These are phyloP conservation scores for Setaria italica DNA, from an alignment of 202 grass and related monocot species.

Conservation along the genomic window DNA sequence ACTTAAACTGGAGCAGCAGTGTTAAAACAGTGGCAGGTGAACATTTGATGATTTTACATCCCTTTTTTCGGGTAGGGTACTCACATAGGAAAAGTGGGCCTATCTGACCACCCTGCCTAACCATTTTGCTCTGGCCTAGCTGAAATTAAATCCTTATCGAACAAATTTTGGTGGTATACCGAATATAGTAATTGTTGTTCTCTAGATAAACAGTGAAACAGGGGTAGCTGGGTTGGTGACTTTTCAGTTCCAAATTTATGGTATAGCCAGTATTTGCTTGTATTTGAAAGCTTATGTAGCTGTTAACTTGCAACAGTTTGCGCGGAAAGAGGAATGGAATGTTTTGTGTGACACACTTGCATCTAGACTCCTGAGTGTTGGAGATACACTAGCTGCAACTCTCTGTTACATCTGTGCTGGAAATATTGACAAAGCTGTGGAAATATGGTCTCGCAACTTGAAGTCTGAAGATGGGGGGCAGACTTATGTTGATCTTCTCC, in stretches of 20 bases:
- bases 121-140: background rate
- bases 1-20: background rate
- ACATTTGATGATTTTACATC: slow-evolving; percentile 1
- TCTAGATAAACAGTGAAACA: background rate
- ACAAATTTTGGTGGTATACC: slow-evolving; percentile 18
- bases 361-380: slow-evolving; percentile 77
- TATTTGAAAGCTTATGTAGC: slow-evolving; percentile 29
- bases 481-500: slow-evolving; percentile 96
- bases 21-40: background rate
- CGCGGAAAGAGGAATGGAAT: slow-evolving; percentile 85
- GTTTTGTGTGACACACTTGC: slow-evolving; percentile 81
- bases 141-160: background rate
- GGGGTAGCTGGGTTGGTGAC: background rate
- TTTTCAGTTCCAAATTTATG: slow-evolving; percentile 17
- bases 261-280: background rate
- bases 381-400: slow-evolving; percentile 84
- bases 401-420: slow-evolving; percentile 97
- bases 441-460: slow-evolving; percentile 92
- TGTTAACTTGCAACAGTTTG: slow-evolving; percentile 69
- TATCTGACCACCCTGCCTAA: background rate
- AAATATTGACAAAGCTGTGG: slow-evolving; percentile 99
- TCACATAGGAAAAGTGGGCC: background rate
- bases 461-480: slow-evolving; percentile 84
- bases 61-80: background rate
- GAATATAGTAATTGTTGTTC: slow-evolving; percentile 11